Conservation (phyloP, 352 stramenopile species). For the Pythium periplocum region DNA sequence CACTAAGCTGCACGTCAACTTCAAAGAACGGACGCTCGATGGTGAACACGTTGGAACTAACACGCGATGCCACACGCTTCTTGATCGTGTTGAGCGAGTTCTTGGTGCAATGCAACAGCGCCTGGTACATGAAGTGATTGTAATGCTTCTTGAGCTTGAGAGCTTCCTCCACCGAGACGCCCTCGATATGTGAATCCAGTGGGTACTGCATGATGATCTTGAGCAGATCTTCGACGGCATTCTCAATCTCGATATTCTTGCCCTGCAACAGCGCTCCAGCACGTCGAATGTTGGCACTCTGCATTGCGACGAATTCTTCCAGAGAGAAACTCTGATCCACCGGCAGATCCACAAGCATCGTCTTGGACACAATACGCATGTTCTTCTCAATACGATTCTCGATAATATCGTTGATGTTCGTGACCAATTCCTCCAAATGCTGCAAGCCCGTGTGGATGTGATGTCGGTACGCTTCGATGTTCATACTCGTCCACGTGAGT, state of each 20-base stretch:
- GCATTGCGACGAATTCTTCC: slow-evolving; percentile 97
- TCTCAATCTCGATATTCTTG: slow-evolving; percentile 98
- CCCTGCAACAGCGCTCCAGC: slow-evolving; percentile 92
- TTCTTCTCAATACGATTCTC: slow-evolving; percentile 99
- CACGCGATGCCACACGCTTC: slow-evolving; percentile 93
- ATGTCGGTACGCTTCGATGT: slow-evolving; percentile 97
- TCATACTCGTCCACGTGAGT: slow-evolving; percentile 99
- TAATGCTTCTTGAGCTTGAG: slow-evolving; percentile 98
- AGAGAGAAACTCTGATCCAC: slow-evolving; percentile 96
- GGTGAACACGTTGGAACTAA: slow-evolving; percentile 85
- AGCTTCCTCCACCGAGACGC: slow-evolving; percentile 91
- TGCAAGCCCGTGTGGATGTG: slow-evolving; percentile 91
- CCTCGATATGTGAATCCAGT: slow-evolving; percentile 94
- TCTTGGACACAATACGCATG: slow-evolving; percentile 97
- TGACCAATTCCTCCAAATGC: slow-evolving; percentile 96
- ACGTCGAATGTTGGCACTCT: slow-evolving; percentile 91
- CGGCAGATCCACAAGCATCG: slow-evolving; percentile 95
- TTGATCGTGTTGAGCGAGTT: slow-evolving; percentile 98
- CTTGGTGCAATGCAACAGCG: slow-evolving; percentile 96
- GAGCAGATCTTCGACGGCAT: slow-evolving; percentile 96
- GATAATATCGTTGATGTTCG: slow-evolving; percentile 99
- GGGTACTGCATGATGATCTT: slow-evolving; percentile 95
- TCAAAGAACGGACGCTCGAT: slow-evolving; percentile 97
- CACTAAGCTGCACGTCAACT: slow-evolving; percentile 95
- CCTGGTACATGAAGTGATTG: slow-evolving; percentile 99